A percentile compares a stretch with the other conserved stretches of the same genome.
phyloP scores from a whole-genome alignment of 2,329 filamentous ascomycete species.

The Allantophomopsis lycopodina region DNA sequence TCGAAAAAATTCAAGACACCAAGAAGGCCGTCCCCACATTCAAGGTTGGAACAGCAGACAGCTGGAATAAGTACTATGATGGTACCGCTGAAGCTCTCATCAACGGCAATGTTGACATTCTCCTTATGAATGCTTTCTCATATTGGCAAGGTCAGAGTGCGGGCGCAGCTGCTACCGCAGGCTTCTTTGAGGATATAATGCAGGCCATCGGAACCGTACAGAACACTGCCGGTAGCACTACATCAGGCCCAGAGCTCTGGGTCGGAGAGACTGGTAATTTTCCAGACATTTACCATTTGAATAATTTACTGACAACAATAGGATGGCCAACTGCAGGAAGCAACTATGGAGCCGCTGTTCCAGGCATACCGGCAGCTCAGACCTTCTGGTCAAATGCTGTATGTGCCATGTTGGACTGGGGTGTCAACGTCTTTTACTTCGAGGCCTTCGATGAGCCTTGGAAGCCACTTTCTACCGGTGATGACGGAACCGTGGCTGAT shows the following conservation, averaged over 20 bases:
- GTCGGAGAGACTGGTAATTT: constrained; percentile 47
- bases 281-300: background rate
- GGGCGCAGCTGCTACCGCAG: constrained; percentile 34
- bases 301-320: constrained; percentile 1
- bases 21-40: constrained; percentile 37
- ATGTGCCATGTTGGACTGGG: constrained; percentile 51
- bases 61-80: constrained; percentile 60
- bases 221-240: constrained; percentile 33
- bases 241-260: constrained; percentile 46
- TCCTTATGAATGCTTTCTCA: constrained; percentile 53
- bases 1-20: constrained; percentile 47
- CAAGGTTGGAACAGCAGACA: constrained; percentile 55
- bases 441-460: constrained; percentile 62
- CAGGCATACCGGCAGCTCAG: constrained; percentile 41
- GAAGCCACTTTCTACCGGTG: constrained; percentile 51
- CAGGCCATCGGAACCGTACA: constrained; percentile 52
- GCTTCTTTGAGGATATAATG: constrained; percentile 54
- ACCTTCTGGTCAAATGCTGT: constrained; percentile 47
- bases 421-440: constrained; percentile 58
- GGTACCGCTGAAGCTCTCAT: constrained; percentile 54
- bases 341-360: constrained; percentile 46
- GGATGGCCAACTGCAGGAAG: constrained; percentile 51
- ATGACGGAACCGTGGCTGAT: constrained; percentile 44
- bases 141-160: constrained; percentile 57
- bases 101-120: constrained; percentile 38